These are phyloP conservation scores for Bipolaris cookei DNA, from an alignment of 2,329 filamentous ascomycete genomes.

Conservation along the genomic window DNA sequence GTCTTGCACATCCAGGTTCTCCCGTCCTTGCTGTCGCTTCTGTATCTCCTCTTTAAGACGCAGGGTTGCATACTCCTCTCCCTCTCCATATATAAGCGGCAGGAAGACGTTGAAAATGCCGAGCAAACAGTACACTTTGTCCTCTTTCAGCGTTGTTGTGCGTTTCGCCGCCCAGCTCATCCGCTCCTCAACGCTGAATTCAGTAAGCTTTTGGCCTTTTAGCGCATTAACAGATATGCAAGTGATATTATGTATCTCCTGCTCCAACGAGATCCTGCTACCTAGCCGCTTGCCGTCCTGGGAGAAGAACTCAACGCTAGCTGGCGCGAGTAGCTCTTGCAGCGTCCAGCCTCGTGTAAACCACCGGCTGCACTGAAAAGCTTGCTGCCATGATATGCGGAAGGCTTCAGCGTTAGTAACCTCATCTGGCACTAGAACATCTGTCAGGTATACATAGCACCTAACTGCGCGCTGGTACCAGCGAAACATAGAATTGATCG, in stretches of 20 bases:
- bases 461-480: slow-evolving; percentile 13
- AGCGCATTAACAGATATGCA: slow-evolving; percentile 16
- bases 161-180: slow-evolving; percentile 33
- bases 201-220: slow-evolving; percentile 12
- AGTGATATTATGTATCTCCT: slow-evolving; percentile 19
- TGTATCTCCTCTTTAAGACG: slow-evolving; percentile 25
- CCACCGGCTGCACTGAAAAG: slow-evolving; percentile 20
- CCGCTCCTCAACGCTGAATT: slow-evolving; percentile 26
- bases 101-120: slow-evolving; percentile 32
- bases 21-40: slow-evolving; percentile 18
- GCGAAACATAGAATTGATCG: slow-evolving; percentile 10
- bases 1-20: slow-evolving; percentile 6
- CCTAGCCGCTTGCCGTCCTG: slow-evolving; percentile 18
- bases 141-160: slow-evolving; percentile 30
- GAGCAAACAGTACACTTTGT: slow-evolving; percentile 33
- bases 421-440: slow-evolving; percentile 15
- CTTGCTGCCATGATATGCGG: slow-evolving; percentile 14
- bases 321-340: slow-evolving; percentile 23
- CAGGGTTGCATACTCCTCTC: slow-evolving; percentile 22
- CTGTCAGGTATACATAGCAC: slow-evolving; percentile 22
- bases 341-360: no score
- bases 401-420: slow-evolving; percentile 14
- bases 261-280: slow-evolving; percentile 17
- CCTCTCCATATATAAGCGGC: slow-evolving; percentile 27
- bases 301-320: slow-evolving; percentile 28